Base-by-base conservation (phyloP, 495 filamentous ascomycete genomes). In the Penicillium odoratum region DNA sequence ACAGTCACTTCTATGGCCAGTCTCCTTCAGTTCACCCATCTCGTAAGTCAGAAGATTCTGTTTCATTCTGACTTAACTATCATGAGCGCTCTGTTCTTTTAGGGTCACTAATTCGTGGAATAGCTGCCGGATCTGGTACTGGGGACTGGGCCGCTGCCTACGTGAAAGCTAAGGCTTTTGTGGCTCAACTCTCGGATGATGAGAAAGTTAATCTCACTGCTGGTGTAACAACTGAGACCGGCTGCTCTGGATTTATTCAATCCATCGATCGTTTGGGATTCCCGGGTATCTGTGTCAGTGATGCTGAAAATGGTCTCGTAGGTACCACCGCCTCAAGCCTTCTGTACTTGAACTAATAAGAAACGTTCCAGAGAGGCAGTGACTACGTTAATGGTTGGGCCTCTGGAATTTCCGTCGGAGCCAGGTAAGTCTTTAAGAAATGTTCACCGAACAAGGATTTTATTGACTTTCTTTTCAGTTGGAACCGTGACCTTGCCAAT, bases 281-380 rank as follows among this genome's bases (percentile, higher is more conserved):
- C 59, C 76, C 83, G 0, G 87, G 87, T 3, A 67, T 89, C 33
- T 89, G 86, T 58, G 74, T 90, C 0, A 70, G 68, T 9, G 86
- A 90, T 64, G 86, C 85, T 3, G 84, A 82, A 1, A 82, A 87
- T 63, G 86, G 85, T 7, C 62, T 88, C 36, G 68, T 71, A 47
- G 13, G 63, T 60, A 15, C 9, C 10, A 4, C 4, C n/a, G 13
- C 8, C n/a, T 7, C 13, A 31, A 31, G 18, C 0, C 4, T n/a
- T 42, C 1, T 18, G 2, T 34, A 4, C 13, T 21, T 18, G 25
- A 26, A 48, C 25, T 16, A n/a, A 18, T 4, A 25, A 29, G 21
- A 47, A n/a, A 33, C 7, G 2, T 13, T 18, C 29, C 13, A 70
- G 52, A 70, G 85, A 43, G 77, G 69, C 31, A 83, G 83, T 0